Evolutionary conservation across 2,329 filamentous ascomycete species (phyloP).

Genomic region (Ascochyta rabiei): DNA sequence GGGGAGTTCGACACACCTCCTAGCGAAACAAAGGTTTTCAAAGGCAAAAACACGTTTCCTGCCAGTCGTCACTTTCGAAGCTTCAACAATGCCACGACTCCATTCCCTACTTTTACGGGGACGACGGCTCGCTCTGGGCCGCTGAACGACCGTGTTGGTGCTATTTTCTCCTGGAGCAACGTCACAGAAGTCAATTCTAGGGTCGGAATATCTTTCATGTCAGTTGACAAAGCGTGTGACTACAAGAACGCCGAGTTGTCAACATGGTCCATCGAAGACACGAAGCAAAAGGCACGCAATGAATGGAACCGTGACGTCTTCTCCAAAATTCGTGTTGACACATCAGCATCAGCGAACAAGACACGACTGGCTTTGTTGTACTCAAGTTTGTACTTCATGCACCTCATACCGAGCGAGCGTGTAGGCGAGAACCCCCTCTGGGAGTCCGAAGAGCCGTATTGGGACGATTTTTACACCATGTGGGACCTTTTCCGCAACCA

Average conservation of each 20-base stretch:
- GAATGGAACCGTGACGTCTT: slow-evolving; percentile 61
- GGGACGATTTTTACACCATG: slow-evolving; percentile 74
- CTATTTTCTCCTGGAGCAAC: slow-evolving; percentile 57
- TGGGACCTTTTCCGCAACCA: slow-evolving; percentile 72
- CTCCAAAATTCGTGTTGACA: slow-evolving; percentile 58
- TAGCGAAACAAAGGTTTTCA: slow-evolving; percentile 35
- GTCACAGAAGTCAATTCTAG: slow-evolving; percentile 54
- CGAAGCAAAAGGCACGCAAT: slow-evolving; percentile 49
- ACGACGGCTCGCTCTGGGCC: slow-evolving; percentile 38
- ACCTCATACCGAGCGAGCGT: slow-evolving; percentile 45
- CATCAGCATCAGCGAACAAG: slow-evolving; percentile 34
- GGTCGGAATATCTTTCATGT: slow-evolving; percentile 58
- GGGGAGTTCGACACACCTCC: slow-evolving; percentile 42
- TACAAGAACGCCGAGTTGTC: slow-evolving; percentile 56
- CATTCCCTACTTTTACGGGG: slow-evolving; percentile 38
- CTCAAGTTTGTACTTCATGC: slow-evolving; percentile 46
- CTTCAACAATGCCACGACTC: slow-evolving; percentile 39
- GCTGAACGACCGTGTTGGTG: slow-evolving; percentile 55
- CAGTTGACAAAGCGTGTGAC: slow-evolving; percentile 54
- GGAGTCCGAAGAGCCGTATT: slow-evolving; percentile 69
- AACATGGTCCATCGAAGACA: slow-evolving; percentile 50
- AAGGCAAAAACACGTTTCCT: slow-evolving; percentile 47
- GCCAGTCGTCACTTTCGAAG: slow-evolving; percentile 41
- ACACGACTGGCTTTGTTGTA: slow-evolving; percentile 43
- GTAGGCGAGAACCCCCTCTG: slow-evolving; percentile 72